Evolutionary conservation across 2,329 filamentous ascomycete genomes (phyloP).

Genomic region (Aspergillus carbonarius): DNA sequence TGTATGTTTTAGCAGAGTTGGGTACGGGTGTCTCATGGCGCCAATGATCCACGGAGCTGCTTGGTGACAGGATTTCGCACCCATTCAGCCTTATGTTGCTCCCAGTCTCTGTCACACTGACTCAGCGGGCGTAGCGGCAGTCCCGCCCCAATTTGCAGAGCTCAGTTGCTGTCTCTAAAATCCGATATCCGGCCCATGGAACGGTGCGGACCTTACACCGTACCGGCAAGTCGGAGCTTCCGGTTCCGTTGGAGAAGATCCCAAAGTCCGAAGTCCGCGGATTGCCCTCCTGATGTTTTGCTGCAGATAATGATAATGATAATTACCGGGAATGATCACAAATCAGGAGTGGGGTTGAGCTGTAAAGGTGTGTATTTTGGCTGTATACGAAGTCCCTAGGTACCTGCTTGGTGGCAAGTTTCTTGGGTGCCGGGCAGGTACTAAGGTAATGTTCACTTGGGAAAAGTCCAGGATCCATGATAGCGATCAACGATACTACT

Average conservation of each 20-base stretch:
- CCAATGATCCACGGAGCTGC: background rate
- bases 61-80: background rate
- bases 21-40: background rate
- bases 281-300: background rate
- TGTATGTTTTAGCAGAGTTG: background rate
- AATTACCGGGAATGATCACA: background rate
- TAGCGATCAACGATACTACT: too few relatives aligned
- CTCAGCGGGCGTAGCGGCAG: background rate
- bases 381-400: too few relatives aligned
- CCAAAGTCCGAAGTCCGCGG: slow-evolving; percentile 2
- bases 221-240: slow-evolving; percentile 13
- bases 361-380: too few relatives aligned
- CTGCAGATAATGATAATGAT: background rate
- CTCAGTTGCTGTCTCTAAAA: background rate
- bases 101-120: background rate
- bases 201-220: slow-evolving; percentile 7
- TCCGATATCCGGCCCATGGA: slow-evolving; percentile 1
- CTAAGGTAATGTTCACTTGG: too few relatives aligned
- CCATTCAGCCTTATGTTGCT: slow-evolving; percentile 1
- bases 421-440: too few relatives aligned
- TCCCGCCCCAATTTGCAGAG: background rate
- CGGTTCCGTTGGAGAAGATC: slow-evolving; percentile 4
- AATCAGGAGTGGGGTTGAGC: too few relatives aligned
- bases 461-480: too few relatives aligned
- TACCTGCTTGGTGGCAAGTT: too few relatives aligned